Base-by-base conservation (phyloP, 2,329 filamentous ascomycete species). In the Corynespora cassiicola region DNA sequence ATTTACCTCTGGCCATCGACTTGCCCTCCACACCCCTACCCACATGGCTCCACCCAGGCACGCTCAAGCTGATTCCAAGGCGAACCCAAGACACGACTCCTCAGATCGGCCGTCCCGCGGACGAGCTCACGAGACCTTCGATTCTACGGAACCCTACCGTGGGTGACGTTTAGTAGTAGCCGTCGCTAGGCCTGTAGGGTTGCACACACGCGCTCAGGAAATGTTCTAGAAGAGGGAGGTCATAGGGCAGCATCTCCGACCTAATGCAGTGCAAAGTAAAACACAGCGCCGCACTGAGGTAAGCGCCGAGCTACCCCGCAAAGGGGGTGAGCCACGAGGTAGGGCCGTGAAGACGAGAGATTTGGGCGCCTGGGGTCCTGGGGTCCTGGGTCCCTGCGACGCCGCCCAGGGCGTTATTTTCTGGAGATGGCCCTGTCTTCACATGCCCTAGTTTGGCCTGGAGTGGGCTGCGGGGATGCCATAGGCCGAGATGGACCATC, bases 401-500 rank as follows among this genome's bases (percentile, higher is more conserved):
- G n/a, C n/a, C n/a, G n/a, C n/a, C 21, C 15, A 23, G 28, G 30
- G 24, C n/a, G 6, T 22, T 38, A 36, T 35, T 39, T 38, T 34
- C 38, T 41, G 30, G 32, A 28, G 21, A 14, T 23, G 31, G 32
- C 16, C 33, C 30, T 26, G 30, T 39, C 33, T 46, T 64, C 58
- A 65, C 59, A 64, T 64, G 57, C 44, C 41, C 42, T 36, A 24
- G 31, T 44, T 32, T 36, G 44, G 28, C 23, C 33, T 47, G 40
- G 45, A 31, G 45, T 54, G 16, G 22, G 25, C 31, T 53, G 49
- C 47, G 50, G 54, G 50, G 52, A 40, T 29, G 34, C 38, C 30
- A 36, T 42, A 27, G 31, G 44, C 47, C 46, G 49, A 45, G 43
- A 52, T 56, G 44, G 42, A 54, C 37, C 44, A 38, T 50, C 52